These are phyloP conservation scores for Colletotrichum lentis DNA, from an alignment of 2,329 filamentous ascomycete species.

Conservation along the genomic window DNA sequence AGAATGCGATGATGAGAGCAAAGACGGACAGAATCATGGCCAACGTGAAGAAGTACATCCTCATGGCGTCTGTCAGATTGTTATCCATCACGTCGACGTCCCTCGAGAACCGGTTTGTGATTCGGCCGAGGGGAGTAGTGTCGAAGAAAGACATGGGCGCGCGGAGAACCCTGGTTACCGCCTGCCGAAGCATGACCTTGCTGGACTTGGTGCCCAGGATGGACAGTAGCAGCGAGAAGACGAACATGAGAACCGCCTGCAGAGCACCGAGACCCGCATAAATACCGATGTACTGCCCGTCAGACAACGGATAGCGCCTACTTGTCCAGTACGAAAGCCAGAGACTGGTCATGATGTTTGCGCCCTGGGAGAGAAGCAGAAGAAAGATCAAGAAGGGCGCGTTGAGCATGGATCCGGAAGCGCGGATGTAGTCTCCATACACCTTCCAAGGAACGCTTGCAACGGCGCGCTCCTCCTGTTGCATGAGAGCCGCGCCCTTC, in stretches of 20 bases:
- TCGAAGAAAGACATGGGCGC: constrained; percentile 94
- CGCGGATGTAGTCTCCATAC: constrained; percentile 78
- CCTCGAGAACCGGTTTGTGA: constrained; percentile 94
- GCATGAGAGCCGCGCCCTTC: constrained; percentile 73
- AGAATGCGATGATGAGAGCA: constrained; percentile 91
- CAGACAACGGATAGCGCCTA: constrained; percentile 72
- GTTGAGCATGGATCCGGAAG: constrained; percentile 76
- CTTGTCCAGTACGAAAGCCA: constrained; percentile 97
- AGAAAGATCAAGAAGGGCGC: constrained; percentile 70
- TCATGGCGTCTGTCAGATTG: constrained; percentile 84
- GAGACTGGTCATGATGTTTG: constrained; percentile 86
- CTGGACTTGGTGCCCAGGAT: constrained; percentile 82
- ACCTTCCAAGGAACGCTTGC: constrained; percentile 82
- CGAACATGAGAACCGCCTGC: constrained; percentile 80
- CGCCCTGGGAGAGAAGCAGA: constrained; percentile 77
- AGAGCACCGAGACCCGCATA: constrained; percentile 75
- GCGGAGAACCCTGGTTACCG: constrained; percentile 78
- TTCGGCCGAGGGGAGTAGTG: constrained; percentile 91
- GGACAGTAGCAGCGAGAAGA: constrained; percentile 80
- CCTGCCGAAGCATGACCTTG: constrained; percentile 80
- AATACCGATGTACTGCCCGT: constrained; percentile 75
- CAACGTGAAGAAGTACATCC: constrained; percentile 90
- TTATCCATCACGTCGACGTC: constrained; percentile 99
- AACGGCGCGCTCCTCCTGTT: constrained; percentile 73
- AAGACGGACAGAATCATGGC: constrained; percentile 86